Conservation (phyloP, 257 asterid species). For the Solanum neorickii region DNA sequence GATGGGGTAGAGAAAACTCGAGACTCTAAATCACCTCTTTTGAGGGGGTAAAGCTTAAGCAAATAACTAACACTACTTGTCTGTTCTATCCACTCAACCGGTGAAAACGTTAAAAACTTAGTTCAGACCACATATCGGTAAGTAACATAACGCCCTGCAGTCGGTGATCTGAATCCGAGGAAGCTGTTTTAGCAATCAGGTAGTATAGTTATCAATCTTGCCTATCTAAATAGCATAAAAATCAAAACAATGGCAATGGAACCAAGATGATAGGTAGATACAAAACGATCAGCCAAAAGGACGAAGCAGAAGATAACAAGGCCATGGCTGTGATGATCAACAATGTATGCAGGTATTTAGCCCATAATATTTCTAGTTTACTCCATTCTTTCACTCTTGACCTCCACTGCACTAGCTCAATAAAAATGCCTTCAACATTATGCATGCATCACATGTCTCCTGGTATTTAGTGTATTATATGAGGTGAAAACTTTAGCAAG, state of each 20-base stretch:
- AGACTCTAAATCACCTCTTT: background rate
- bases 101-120: background rate
- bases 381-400: background rate
- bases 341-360: background rate
- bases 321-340: background rate
- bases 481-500: background rate
- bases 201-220: background rate
- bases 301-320: background rate
- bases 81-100: background rate
- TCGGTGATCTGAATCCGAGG: conserved; percentile 80
- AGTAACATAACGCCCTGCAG: conserved; percentile 85
- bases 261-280: background rate
- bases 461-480: background rate
- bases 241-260: background rate
- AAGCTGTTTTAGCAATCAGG: conserved; percentile 27
- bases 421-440: background rate
- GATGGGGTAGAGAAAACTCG: background rate
- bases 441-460: background rate
- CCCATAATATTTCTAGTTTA: background rate
- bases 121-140: conserved; percentile 59
- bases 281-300: background rate
- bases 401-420: background rate
- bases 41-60: too few species aligned
- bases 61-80: background rate
- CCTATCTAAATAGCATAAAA: background rate